These are phyloP conservation scores for Epichloe uncinata DNA, from an alignment of 2,329 filamentous ascomycete species.

Conservation along the genomic window DNA sequence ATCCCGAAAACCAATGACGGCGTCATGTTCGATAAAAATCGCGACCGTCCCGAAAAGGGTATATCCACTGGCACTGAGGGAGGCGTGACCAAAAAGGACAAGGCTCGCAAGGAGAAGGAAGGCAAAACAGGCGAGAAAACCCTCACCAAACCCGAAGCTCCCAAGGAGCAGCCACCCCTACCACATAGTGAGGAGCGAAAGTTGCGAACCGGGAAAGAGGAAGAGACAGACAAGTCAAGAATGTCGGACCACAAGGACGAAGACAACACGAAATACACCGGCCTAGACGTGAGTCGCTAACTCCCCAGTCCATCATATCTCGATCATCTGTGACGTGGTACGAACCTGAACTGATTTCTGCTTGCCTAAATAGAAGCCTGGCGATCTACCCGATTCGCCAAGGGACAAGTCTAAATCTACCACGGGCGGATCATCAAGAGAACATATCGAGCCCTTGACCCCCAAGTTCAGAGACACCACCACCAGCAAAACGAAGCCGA, in stretches of 20 bases:
- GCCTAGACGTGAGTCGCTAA: constrained; percentile 19
- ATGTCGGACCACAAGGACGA: constrained; percentile 29
- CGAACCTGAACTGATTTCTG: background rate
- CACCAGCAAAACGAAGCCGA: constrained; percentile 8
- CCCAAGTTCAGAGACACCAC: constrained; percentile 10
- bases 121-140: constrained; percentile 49
- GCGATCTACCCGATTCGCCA: constrained; percentile 64
- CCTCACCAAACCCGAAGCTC: constrained; percentile 66
- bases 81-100: constrained; percentile 78
- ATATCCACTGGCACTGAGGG: constrained; percentile 72
- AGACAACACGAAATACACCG: constrained; percentile 20
- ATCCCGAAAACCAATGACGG: constrained; percentile 58
- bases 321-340: background rate
- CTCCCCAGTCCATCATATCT: background rate
- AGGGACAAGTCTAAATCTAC: constrained; percentile 61
- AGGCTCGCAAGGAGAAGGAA: constrained; percentile 57
- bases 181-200: constrained; percentile 71
- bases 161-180: constrained; percentile 72
- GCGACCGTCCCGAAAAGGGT: constrained; percentile 64
- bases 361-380: constrained; percentile 50
- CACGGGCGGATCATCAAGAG: constrained; percentile 34
- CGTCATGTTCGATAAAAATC: constrained; percentile 83
- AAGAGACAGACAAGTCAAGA: constrained; percentile 28
- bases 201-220: constrained; percentile 31
- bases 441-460: background rate